Conservation (phyloP, 305 asterid species). For the Fraxinus xanthoxyloides region DNA sequence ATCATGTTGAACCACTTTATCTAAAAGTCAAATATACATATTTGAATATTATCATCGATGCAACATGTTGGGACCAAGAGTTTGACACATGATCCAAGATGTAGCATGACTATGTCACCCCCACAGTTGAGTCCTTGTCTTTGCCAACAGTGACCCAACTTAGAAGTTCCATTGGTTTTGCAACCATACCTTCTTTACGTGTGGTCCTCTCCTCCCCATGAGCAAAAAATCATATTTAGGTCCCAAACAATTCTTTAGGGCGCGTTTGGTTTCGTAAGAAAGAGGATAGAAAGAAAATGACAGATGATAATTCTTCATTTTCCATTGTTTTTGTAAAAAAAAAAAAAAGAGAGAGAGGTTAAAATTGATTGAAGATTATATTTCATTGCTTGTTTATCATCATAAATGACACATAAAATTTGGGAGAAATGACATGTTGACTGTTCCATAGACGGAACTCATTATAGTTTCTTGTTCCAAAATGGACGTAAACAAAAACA, state of each 20-base stretch:
- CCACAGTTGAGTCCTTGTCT: conserved; percentile 41
- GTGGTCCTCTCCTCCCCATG: conserved; percentile 14
- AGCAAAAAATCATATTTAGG: background rate
- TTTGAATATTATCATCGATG: background rate
- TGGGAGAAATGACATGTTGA: background rate
- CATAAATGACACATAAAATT: background rate
- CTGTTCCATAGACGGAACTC: background rate
- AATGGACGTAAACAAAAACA: background rate
- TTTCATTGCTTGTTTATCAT: background rate
- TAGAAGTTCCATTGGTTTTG: background rate
- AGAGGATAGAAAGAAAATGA: background rate
- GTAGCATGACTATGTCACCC: conserved; percentile 34
- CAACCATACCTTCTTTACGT: conserved; percentile 21
- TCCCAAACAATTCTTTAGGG: background rate
- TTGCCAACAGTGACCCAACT: conserved; percentile 24
- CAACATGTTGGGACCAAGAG: conserved; percentile 59
- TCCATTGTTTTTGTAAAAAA: background rate
- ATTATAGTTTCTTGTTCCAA: background rate
- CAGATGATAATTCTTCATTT: background rate
- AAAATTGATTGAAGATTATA: background rate
- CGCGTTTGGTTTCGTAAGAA: background rate
- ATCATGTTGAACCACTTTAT: background rate
- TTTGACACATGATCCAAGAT: conserved; percentile 86
- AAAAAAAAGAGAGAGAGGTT: background rate
- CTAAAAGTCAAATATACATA: background rate